Conservation (phyloP, 495 filamentous ascomycete genomes). For the Penicillium malachiteum region DNA sequence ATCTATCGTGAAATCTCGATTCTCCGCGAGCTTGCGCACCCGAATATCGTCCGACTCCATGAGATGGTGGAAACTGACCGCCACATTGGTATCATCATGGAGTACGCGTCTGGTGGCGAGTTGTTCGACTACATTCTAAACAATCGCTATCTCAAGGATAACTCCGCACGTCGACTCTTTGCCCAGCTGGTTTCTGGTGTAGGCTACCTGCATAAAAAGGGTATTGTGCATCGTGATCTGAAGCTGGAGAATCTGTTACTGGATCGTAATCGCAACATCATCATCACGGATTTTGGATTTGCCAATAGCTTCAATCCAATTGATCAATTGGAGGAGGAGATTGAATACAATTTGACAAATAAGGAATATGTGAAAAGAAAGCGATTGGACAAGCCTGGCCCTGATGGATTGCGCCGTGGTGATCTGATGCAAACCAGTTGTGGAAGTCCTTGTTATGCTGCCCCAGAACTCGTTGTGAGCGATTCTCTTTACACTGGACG, state of each 20-base stretch:
- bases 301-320: slow-evolving; percentile 92
- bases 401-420: slow-evolving; percentile 75
- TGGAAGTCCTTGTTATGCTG: slow-evolving; percentile 81
- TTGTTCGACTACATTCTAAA: slow-evolving; percentile 98
- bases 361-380: slow-evolving; percentile 79
- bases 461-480: slow-evolving; percentile 95
- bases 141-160: slow-evolving; percentile 93
- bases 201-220: slow-evolving; percentile 98
- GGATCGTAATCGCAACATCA: slow-evolving; percentile 96
- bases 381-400: slow-evolving; percentile 77
- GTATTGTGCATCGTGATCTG: slow-evolving; percentile 95
- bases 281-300: slow-evolving; percentile 99
- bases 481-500: slow-evolving; percentile 95
- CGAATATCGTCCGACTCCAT: slow-evolving; percentile 94
- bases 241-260: slow-evolving; percentile 96
- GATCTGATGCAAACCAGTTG: slow-evolving; percentile 60
- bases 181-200: slow-evolving; percentile 96
- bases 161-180: slow-evolving; percentile 85
- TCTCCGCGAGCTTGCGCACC: slow-evolving; percentile 79
- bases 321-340: slow-evolving; percentile 86
- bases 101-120: slow-evolving; percentile 96
- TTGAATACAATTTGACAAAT: slow-evolving; percentile 83
- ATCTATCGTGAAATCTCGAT: slow-evolving; percentile 97
- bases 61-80: slow-evolving; percentile 98
- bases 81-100: slow-evolving; percentile 96